Base-by-base conservation (phyloP, 1,284 basidiomycete genomes). In the Tilletia caries region DNA sequence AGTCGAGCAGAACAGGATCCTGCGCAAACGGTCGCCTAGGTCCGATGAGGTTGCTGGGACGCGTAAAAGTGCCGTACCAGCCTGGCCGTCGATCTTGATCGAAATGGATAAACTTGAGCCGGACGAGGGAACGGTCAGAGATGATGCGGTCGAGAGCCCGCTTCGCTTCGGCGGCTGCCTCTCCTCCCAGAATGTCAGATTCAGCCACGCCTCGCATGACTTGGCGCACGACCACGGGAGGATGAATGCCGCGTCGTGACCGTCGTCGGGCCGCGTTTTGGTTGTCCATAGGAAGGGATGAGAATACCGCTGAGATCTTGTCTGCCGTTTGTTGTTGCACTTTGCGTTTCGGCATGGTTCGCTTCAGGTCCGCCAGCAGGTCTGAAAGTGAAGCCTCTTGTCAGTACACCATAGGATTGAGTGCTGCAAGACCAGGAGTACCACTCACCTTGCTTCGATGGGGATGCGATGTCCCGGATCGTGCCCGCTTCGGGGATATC, bases 1-100 rank as follows among this genome's bases (percentile, higher is more conserved):
- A 83, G 68, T 83, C 79, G 32, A 83, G 62, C 62, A 75, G 73
- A 1, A 82, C 75, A 4, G 81, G 79, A 64, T 82, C 81, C 54
- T 82, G 81, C 0, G 75, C 77, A 1, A 82, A 73, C 2, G 81
- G 81, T 37, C 72, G 76, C 0, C 81, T 71, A 1, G 80, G 70
- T 2, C 74, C 72, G 64, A 82, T 78, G 58, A 82, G 72, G 48
- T 77, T 78, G 27, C 79, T 76, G 27, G 78, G 72, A 20, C 79
- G 76, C 48, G 81, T 81, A 74, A 75, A 81, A 0, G 82, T 82
- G 20, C 68, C 73, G 33, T 65, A 76, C 79, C 79, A 83, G 6
- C 76, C 80, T 1, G 82, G 82, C 8, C 82, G 73, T 29, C 78
- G 73, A 52, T 81, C 81, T 1, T 74, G 71, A 48, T 75, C 73